These are phyloP conservation scores for Phytophthora multivora DNA, from an alignment of 352 stramenopile species.

Conservation along the genomic window DNA sequence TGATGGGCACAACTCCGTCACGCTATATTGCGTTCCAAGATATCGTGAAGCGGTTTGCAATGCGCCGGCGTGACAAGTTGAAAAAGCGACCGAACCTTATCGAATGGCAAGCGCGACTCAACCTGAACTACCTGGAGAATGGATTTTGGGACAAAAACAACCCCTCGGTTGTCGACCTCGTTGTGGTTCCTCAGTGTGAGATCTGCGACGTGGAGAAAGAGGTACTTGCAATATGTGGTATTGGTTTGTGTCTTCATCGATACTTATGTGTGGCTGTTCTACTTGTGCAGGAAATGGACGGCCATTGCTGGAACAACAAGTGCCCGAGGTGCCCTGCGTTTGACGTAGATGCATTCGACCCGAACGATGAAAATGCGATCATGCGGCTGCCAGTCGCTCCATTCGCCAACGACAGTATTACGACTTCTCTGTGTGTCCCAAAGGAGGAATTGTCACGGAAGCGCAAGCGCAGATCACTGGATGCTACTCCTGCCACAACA, in stretches of 20 bases:
- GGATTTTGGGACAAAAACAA: slow-evolving; percentile 63
- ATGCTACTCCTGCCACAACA: slow-evolving; percentile 3
- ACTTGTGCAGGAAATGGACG: slow-evolving; percentile 52
- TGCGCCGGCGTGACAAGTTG: slow-evolving; percentile 79
- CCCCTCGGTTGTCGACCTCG: slow-evolving; percentile 59
- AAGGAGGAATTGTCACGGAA: slow-evolving; percentile 56
- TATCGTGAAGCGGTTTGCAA: slow-evolving; percentile 83
- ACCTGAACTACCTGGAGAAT: slow-evolving; percentile 66
- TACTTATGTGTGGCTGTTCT: slow-evolving; percentile 8
- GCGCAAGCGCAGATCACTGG: slow-evolving; percentile 48
- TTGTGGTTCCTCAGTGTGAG: slow-evolving; percentile 75
- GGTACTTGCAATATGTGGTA: slow-evolving; percentile 31
- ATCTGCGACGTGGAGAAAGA: slow-evolving; percentile 88
- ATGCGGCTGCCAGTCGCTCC: slow-evolving; percentile 64
- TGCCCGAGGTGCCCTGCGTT: slow-evolving; percentile 77
- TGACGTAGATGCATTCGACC: slow-evolving; percentile 60
- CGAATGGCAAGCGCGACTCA: slow-evolving; percentile 74
- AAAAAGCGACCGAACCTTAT: slow-evolving; percentile 88
- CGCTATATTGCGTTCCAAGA: slow-evolving; percentile 86
- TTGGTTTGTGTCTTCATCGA: neutral
- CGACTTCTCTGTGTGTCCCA: slow-evolving; percentile 47
- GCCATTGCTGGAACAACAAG: slow-evolving; percentile 76
- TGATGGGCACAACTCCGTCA: slow-evolving; percentile 85
- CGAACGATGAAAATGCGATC: slow-evolving; percentile 42
- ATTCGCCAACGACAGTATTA: slow-evolving; percentile 60